Evolutionary conservation across 2,329 filamentous ascomycete species (phyloP), one percentile per base, ranked within the genome.

Genomic region (Raffaelea deltoideospora): DNA sequence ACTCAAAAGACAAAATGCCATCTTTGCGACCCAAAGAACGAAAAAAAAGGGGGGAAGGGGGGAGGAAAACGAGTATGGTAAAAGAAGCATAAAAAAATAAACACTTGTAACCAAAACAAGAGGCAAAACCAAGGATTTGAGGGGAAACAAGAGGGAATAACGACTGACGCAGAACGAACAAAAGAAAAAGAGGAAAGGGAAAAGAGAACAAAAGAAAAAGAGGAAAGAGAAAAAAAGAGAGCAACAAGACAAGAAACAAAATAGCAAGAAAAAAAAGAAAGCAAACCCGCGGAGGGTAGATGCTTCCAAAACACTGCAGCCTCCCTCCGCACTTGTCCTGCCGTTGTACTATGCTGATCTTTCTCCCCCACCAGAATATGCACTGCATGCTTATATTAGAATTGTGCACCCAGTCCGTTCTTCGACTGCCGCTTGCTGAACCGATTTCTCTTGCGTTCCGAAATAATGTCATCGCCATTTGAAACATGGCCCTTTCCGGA

Each of bases 381-480:
- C n/a, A n/a, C n/a, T n/a, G n/a, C n/a, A n/a, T n/a, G n/a, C n/a
- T n/a, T n/a, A n/a, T n/a, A n/a, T n/a, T 17, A 93, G 53, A 95
- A 94, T 35, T 84, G 81, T 34, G 87, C 81, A 21, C 85, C 85
- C 34, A 94, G 69, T n/a, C 88, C 87, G 55, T 85, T 94, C 60
- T 92, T 93, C 14, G 83, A 92, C 59, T 94, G 85, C 47, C 88
- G 70, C 59, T 90, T 90, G 60, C 86, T 94, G 58, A 95, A 96
- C 34, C 76, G 66, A 47, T 78, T 75, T 34, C 67, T 63, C 53
- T 72, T 76, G 11, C 62, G 57, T 28, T 51, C 51, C 15, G 58
- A 50, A 28, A 62, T 53, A 37, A 28, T 28, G 34, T 74, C 68
- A 22, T 74, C 72, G 19, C 66, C 46, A 43, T 60, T 15, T n/a